Evolutionary conservation across 1,284 basidiomycete species (phyloP), one percentile per base, ranked within the genome.

Genomic region (Boletus sp.): DNA sequence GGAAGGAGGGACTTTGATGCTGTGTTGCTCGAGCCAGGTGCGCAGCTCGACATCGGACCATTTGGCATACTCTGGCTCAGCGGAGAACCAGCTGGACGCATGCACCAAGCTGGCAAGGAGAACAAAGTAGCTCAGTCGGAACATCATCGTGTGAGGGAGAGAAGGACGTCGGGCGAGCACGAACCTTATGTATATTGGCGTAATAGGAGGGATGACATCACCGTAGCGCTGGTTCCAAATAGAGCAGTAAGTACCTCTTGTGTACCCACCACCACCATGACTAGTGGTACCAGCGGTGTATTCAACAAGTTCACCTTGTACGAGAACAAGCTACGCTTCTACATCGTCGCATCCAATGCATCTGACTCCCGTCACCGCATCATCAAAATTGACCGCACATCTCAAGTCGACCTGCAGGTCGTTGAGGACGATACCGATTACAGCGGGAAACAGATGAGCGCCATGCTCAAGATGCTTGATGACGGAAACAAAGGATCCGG

Each of bases 271-370:
- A 25, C n/a, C 16, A 22, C 13, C 20, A 37, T 23, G 25, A 23
- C 39, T 16, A 33, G 8, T n/a, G n/a, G n/a, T 22, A 27, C 20
- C 8, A 41, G 23, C 2, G 23, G 34, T 5, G 47, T 81, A 0
- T 84, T 84, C 66, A 94, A 93, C 70, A 93, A 93, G 66, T 94
- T 93, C 72, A 86, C 91, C 17, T 71, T 96, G 5, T 95, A 94
- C 64, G 93, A 95, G 71, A 95, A 89, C 56, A 82, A 84, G 49
- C 77, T 84, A 41, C 83, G 90, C 12, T 91, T 94, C 73, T 96
- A 84, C 70, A 81, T 97, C 45, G 82, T 95, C 52, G 91, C 88
- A 1, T 90, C 88, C 23, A 91, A 92, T 67, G 80, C 88, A 2
- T 83, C 87, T 9, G 89, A 91, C 51, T 84, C 87, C 0, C 81